Conservation (phyloP, 805 yeast species). For the Starmerella bombicola region DNA sequence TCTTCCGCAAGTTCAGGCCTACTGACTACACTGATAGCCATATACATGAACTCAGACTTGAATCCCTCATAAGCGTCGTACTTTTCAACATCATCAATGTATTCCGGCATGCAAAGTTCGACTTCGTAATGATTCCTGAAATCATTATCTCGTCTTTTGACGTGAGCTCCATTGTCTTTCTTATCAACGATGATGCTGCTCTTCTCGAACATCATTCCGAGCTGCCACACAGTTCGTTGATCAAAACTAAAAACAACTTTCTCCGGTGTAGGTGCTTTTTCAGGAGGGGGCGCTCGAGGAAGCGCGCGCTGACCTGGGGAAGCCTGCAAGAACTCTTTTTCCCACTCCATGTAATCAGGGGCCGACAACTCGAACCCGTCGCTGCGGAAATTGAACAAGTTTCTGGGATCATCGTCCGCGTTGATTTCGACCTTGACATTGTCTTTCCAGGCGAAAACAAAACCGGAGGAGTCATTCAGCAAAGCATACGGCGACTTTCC, state of each 20-base stretch:
- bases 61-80: slow-evolving; percentile 77
- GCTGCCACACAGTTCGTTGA: slow-evolving; percentile 63
- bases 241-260: slow-evolving; percentile 49
- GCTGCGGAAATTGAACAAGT: slow-evolving; percentile 52
- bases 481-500: slow-evolving; percentile 67
- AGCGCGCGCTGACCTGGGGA: slow-evolving; percentile 26
- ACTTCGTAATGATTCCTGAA: slow-evolving; percentile 56
- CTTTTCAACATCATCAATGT: slow-evolving; percentile 33
- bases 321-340: slow-evolving; percentile 23
- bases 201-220: slow-evolving; percentile 64
- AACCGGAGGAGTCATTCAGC: slow-evolving; percentile 59
- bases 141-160: slow-evolving; percentile 31
- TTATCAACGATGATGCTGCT: slow-evolving; percentile 30
- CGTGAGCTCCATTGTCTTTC: not conserved
- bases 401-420: slow-evolving; percentile 52
- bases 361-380: slow-evolving; percentile 54
- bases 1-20: not conserved
- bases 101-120: slow-evolving; percentile 44
- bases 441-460: slow-evolving; percentile 57
- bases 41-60: slow-evolving; percentile 70
- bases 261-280: slow-evolving; percentile 23
- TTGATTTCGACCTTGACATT: slow-evolving; percentile 50
- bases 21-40: slow-evolving; percentile 41
- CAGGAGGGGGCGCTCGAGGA: slow-evolving; percentile 19
- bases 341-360: slow-evolving; percentile 54